Evolutionary conservation across 1,139 yeast genomes (phyloP).

Genomic region (Geotrichum restrictum): DNA sequence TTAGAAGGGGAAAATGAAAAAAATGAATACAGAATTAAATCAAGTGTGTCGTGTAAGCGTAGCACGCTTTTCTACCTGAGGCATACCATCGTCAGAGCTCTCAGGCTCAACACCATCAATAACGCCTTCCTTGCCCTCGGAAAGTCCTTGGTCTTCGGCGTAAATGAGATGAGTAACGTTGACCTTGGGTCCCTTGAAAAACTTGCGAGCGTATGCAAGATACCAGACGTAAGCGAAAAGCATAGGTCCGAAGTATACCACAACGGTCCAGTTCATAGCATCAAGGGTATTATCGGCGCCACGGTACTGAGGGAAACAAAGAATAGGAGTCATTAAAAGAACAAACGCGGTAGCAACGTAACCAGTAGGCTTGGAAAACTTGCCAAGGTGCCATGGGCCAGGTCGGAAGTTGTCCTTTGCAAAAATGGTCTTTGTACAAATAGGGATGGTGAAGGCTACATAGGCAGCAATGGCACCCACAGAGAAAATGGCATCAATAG

Average conservation of each 20-base stretch:
- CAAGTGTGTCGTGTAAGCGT: slow-evolving; percentile 4
- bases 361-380: slow-evolving; percentile 45
- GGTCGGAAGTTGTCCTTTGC: slow-evolving; percentile 53
- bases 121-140: background rate
- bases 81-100: background rate
- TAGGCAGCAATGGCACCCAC: slow-evolving; percentile 75
- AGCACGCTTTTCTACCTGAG: slow-evolving; percentile 9
- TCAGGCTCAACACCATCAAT: slow-evolving; percentile 20
- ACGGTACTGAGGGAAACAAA: slow-evolving; percentile 56
- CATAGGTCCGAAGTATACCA: slow-evolving; percentile 66
- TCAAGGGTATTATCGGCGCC: slow-evolving; percentile 49
- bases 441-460: slow-evolving; percentile 67
- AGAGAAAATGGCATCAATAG: slow-evolving; percentile 71
- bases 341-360: slow-evolving; percentile 41
- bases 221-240: slow-evolving; percentile 52
- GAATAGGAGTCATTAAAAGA: slow-evolving; percentile 58
- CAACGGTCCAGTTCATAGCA: slow-evolving; percentile 66
- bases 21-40: background rate
- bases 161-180: slow-evolving; percentile 44
- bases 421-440: slow-evolving; percentile 52
- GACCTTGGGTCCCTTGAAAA: slow-evolving; percentile 67
- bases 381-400: slow-evolving; percentile 72
- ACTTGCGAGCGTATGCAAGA: slow-evolving; percentile 54
- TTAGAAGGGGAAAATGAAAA: too few species aligned
- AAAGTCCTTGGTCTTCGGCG: slow-evolving; percentile 34